phyloP scores from a whole-genome alignment of 2,329 filamentous ascomycete genomes.

The Penicillium sp. region DNA sequence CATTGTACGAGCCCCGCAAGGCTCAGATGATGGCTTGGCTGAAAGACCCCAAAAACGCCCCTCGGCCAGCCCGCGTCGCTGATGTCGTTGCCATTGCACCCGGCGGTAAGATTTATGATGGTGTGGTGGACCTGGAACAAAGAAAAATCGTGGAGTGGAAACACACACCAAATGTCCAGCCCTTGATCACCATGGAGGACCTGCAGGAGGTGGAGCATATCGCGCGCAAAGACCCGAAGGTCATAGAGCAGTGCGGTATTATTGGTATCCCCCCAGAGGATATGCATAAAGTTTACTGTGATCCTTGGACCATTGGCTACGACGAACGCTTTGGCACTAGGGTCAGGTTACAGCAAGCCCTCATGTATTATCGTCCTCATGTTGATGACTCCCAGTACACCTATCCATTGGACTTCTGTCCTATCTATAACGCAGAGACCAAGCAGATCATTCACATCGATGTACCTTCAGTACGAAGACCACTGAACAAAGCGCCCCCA shows the following conservation, averaged over 20 bases:
- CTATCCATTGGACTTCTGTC: conserved; percentile 90
- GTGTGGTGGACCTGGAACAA: conserved; percentile 70
- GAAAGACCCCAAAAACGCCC: conserved; percentile 59
- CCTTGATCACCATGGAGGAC: conserved; percentile 91
- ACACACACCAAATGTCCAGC: conserved; percentile 73
- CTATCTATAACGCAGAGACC: conserved; percentile 82
- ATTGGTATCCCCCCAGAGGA: conserved; percentile 77
- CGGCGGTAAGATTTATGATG: conserved; percentile 79
- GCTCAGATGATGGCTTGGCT: conserved; percentile 80
- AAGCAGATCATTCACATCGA: conserved; percentile 80
- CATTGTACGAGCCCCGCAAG: conserved; percentile 82
- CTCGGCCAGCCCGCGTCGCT: conserved; percentile 69
- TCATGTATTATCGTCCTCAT: conserved; percentile 93
- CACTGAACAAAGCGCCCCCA: conserved; percentile 68
- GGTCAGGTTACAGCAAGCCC: conserved; percentile 80
- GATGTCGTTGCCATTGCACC: conserved; percentile 81
- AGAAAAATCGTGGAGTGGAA: conserved; percentile 73
- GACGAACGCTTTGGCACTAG: conserved; percentile 83
- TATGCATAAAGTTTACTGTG: conserved; percentile 95
- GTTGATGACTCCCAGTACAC: conserved; percentile 86
- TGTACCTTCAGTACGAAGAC: conserved; percentile 73
- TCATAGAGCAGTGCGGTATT: conserved; percentile 86
- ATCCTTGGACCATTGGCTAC: conserved; percentile 94
- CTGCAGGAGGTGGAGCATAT: conserved; percentile 76
- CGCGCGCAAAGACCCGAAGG: conserved; percentile 74